A percentile compares a stretch with the other conserved stretches of the same genome.
phyloP scores from a whole-genome alignment of 129 eudicot genomes.

The sunflower (Helianthus annuus) region HanXRQr2.0-SUNRISE NC_035448.2:46829553-46830052 shows the following conservation, averaged over 20 bases:
- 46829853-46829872: neutral
- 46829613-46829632: neutral
- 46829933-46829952: neutral
- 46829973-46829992: neutral
- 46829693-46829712: no score
- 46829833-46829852: no score
- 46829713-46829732: no score
- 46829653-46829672: no score
- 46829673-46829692: no score
- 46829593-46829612: neutral
- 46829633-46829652: neutral
- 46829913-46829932: neutral
- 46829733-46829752: no score
- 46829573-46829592: slow-evolving; percentile 33
- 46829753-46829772: no score
- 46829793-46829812: no score
- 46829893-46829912: neutral
- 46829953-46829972: neutral
- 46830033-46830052: slow-evolving; percentile 73
- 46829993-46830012: slow-evolving; percentile 53
- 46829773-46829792: no score
- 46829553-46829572: slow-evolving; percentile 14
- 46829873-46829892: neutral
- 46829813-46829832: no score
- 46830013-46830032: slow-evolving; percentile 77